Conservation (phyloP, 1,284 basidiomycete species). For the Golubevia sp. region DNA sequence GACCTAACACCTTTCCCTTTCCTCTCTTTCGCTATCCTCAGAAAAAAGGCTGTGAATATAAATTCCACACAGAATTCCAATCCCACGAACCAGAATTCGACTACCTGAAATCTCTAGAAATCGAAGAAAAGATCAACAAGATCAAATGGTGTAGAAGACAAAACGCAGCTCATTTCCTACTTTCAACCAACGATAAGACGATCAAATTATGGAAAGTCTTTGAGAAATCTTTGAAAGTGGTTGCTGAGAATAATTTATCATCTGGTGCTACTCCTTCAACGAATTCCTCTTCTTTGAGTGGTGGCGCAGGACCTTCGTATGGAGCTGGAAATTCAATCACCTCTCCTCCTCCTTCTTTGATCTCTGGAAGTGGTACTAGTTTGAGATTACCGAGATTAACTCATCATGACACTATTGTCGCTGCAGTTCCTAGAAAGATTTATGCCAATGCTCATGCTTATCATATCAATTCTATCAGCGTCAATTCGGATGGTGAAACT, state of each 20-base stretch:
- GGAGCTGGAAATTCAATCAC: too few species aligned
- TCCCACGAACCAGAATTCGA: conserved; percentile 99
- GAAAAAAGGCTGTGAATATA: conserved; percentile 99
- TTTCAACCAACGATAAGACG: conserved; percentile 99
- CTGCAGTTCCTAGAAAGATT: conserved; percentile 96
- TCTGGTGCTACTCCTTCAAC: conserved; percentile 54
- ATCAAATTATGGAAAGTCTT: conserved; percentile 99
- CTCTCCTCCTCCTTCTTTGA: too few species aligned
- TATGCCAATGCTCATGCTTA: conserved; percentile 99
- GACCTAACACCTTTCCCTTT: too few species aligned
- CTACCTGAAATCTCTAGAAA: conserved; percentile 99
- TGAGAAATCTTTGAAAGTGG: conserved; percentile 93
- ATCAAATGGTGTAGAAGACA: conserved; percentile 99
- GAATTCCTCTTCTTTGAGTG: background rate
- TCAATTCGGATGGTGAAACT: conserved; percentile 99
- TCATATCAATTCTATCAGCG: conserved; percentile 99
- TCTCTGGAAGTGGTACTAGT: too few species aligned
- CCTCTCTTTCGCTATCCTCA: conserved; percentile 21
- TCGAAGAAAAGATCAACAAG: conserved; percentile 99
- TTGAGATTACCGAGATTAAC: conserved; percentile 61
- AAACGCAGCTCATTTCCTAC: conserved; percentile 93
- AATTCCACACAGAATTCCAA: conserved; percentile 99
- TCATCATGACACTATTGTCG: conserved; percentile 95
- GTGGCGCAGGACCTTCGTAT: background rate
- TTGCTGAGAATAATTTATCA: conserved; percentile 95